A percentile compares a stretch with the other conserved stretches of the same genome.
These are phyloP conservation scores for Aspergillus indologenus DNA, from an alignment of 495 filamentous ascomycete genomes.

Conservation along the genomic window DNA sequence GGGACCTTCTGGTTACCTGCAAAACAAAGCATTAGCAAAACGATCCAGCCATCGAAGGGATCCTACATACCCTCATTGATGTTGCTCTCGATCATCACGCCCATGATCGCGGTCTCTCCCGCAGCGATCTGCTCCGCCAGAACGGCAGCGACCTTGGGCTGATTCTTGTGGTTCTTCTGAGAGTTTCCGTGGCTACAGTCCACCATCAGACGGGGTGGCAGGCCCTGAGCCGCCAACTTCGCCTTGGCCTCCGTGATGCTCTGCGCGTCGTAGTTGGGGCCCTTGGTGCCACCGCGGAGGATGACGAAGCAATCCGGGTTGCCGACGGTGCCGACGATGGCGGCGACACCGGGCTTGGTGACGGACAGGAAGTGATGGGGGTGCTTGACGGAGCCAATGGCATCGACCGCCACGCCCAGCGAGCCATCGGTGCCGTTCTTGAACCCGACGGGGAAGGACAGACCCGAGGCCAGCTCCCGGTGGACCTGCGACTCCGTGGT, in stretches of 20 bases:
- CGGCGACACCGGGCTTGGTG: constrained; percentile 93
- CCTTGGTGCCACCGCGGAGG: constrained; percentile 85
- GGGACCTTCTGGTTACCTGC: constrained; percentile 89
- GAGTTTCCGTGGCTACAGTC: constrained; percentile 98
- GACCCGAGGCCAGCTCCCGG: constrained; percentile 86
- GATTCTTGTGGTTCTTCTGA: constrained; percentile 93
- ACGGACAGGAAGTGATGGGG: constrained; percentile 98
- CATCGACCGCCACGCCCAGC: constrained; percentile 87
- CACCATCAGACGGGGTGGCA: constrained; percentile 82
- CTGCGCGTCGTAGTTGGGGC: constrained; percentile 87
- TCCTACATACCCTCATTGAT: constrained; percentile 75
- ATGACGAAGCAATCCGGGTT: constrained; percentile 99
- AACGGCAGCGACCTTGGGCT: constrained; percentile 85
- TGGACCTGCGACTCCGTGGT: constrained; percentile 97
- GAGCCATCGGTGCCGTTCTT: constrained; percentile 98
- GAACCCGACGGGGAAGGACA: constrained; percentile 97
- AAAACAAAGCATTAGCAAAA: constrained; percentile 11
- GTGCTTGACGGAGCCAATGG: constrained; percentile 88
- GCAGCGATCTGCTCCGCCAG: constrained; percentile 79
- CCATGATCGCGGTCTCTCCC: constrained; percentile 88
- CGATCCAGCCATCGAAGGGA: constrained; percentile 1
- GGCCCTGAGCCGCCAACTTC: constrained; percentile 61
- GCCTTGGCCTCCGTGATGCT: constrained; percentile 76
- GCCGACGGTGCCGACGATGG: constrained; percentile 91
- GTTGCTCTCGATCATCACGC: constrained; percentile 98